Evolutionary conservation across 75 land plant species (phyloP), one percentile per base, ranked within the genome.

Genomic region (Selaginella moellendorffii): DNA sequence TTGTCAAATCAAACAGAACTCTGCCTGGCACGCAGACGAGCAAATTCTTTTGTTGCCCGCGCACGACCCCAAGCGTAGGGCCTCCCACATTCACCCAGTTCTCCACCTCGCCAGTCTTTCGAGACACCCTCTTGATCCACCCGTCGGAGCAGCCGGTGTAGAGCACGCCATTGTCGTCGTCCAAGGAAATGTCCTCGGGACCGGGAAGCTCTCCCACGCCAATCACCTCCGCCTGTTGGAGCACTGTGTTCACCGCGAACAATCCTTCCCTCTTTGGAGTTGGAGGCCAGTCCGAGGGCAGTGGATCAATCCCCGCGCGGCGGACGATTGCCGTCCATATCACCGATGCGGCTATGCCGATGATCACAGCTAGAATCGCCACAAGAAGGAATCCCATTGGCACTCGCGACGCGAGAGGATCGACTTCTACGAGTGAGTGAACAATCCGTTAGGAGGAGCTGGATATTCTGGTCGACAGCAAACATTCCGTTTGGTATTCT

Each of bases 121-220:
- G 27, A 17, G 66, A 69, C 68, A 83, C 62, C 29, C 65, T 69
- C 72, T 74, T 86, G 52, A 86, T 77, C 86, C 86, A 86, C 9
- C 90, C 90, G 66, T 86, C 90, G 30, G 75, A 62, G 12, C 77
- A 78, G 0, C 79, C 79, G 0, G 85, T 77, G 60, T 78, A 81
- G 51, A 86, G 26, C 26, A 29, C 2, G 5, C 79, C 82, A n/a
- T n/a, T n/a, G 0, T 14, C 56, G 30, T 24, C 52, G 28, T 77
- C 85, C 30, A 77, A 68, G 23, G 54, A 61, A 0, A 82, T 52
- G 63, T 77, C 87, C 52, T 85, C 87, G 12, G 84, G 84, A 0
- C 73, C 66, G 2, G 53, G 64, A 42, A 85, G 20, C 1, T 60
- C 30, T 10, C 84, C 87, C 25, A 71, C 77, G 23, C 87, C 87